Evolutionary conservation across 805 yeast genomes (phyloP), one percentile per base, ranked within the genome.

Genomic region (Priceomyces melissophilus): DNA sequence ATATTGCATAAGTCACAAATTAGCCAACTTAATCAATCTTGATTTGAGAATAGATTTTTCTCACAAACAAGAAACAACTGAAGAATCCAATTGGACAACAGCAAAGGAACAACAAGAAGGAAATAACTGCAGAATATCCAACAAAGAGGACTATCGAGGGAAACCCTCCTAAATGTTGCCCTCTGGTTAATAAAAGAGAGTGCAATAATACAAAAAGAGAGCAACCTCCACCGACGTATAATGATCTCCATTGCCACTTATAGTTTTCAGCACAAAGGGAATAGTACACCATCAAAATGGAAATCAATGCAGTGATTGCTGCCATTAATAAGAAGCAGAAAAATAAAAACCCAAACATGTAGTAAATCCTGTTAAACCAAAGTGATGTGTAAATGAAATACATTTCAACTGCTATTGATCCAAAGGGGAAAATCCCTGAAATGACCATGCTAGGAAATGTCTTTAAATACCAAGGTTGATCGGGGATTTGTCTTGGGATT

Each of bases 291-390:
- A 88, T 76, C 55, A 91, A 71, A 15, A 89, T 70, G 0, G 96
- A 83, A 25, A 89, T 88, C 44, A 90, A 72, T 10, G 84, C 73
- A 10, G 96, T 84, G 4, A 96, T 89, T 52, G 84, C 54, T 10
- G 87, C 69, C 87, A 88, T 84, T 57, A 90, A 72, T n/a, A 83
- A 48, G 59, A 87, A 82, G 54, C 96, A 89, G 68, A 90, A 81
- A 63, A 90, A 87, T 51, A 91, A 70, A 75, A 91, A 93, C 10
- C 98, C 99, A 73, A 93, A 93, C 98, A 93, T 91, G 75, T 90
- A 93, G 73, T 79, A 93, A 49, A 90, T 82, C 61, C 87, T 79
- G 74, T 87, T 89, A 65, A 86, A 87, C 99, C 99, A 91, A 50
- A 93, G 67, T 26, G 96, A 87, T 39, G 87, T 78, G 69, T 87